Percentiles rank a stretch among this genome's conserved stretches.
Evolutionary conservation across 2,329 filamentous ascomycete species (phyloP).

Genomic region (Sarocladiaceae sp.): DNA sequence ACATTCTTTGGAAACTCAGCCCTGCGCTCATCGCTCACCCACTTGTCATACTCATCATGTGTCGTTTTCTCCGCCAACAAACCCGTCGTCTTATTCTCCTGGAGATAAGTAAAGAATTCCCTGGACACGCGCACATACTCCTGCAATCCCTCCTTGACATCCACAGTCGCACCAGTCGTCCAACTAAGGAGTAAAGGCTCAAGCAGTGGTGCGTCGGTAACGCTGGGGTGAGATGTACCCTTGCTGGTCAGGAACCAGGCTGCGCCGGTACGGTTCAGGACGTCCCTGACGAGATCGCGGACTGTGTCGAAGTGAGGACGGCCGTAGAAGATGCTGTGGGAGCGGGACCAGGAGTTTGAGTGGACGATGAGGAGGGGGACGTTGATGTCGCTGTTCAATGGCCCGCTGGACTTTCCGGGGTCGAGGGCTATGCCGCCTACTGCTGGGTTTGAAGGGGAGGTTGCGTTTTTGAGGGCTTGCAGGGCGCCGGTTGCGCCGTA

Average conservation of each 20-base stretch:
- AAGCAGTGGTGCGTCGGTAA: conserved; percentile 63
- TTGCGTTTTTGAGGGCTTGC: conserved; percentile 49
- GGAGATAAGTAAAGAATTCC: conserved; percentile 51
- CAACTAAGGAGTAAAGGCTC: conserved; percentile 57
- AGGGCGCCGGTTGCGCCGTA: conserved; percentile 63
- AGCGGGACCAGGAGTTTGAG: conserved; percentile 60
- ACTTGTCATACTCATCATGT: conserved; percentile 34
- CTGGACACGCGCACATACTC: conserved; percentile 58
- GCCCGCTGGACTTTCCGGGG: conserved; percentile 61
- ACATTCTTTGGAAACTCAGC: conserved; percentile 26
- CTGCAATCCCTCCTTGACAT: conserved; percentile 49
- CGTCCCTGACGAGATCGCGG: conserved; percentile 45
- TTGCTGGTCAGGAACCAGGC: conserved; percentile 53
- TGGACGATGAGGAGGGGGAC: conserved; percentile 59
- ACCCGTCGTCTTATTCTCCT: conserved; percentile 20
- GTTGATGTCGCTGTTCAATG: conserved; percentile 53
- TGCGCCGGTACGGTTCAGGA: conserved; percentile 37
- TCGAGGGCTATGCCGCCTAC: conserved; percentile 58
- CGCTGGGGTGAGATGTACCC: conserved; percentile 56
- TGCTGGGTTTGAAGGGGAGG: conserved; percentile 28
- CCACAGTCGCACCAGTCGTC: conserved; percentile 57
- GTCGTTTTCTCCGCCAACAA: conserved; percentile 47
- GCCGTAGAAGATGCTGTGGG: conserved; percentile 54
- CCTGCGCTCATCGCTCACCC: conserved; percentile 31
- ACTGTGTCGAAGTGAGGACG: conserved; percentile 63